Base-by-base conservation (phyloP, 2,329 filamentous ascomycete genomes). In the Claviceps cyperi region DNA sequence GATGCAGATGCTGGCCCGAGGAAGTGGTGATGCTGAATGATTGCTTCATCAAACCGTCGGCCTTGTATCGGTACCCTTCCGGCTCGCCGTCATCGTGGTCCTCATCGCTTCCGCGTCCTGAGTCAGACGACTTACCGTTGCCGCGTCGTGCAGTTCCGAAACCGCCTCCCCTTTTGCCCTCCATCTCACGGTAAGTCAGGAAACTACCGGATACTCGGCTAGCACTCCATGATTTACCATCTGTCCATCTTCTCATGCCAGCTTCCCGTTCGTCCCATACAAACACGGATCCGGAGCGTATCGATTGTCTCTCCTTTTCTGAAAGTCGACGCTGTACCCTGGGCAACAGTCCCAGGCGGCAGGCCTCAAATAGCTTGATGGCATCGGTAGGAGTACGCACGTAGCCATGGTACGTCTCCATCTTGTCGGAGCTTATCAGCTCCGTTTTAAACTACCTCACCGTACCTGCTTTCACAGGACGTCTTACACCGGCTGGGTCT, bases 191-290 rank as follows among this genome's bases (percentile, higher is more conserved):
- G 63, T 98, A 98, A 7, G 92, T 97, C 53, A 98, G 69, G 65
- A 98, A 98, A 70, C 92, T 97, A 48, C 92, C 92, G 0, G 91
- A 97, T 0, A 98, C 92, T 54, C 92, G 81, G 69, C 91, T 97
- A 36, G 92, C 92, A 62, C 91, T 97, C 92, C 92, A 98, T 37
- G 91, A 97, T 67, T 98, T 98, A 51, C 92, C 92, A 60, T 98
- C 92, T 0, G 92, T 98, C 92, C 92, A 98, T 66, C 92, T 77
- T 61, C 92, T 79, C 92, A 98, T 98, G 57, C 92, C 92, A 11
- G 92, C 92, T 72, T 98, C 92, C 59, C 91, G 77, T 73, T 98
- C 92, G 66, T 98, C 92, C 92, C 92, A 98, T n/a, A 98, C 92
- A 61, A 97, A 98, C 3, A 98, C 91, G 0, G 92, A 98, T 43